These are phyloP conservation scores for Bolboschoenus planiculmis DNA, from an alignment of 176 grass and related monocot genomes.

Conservation along the genomic window DNA sequence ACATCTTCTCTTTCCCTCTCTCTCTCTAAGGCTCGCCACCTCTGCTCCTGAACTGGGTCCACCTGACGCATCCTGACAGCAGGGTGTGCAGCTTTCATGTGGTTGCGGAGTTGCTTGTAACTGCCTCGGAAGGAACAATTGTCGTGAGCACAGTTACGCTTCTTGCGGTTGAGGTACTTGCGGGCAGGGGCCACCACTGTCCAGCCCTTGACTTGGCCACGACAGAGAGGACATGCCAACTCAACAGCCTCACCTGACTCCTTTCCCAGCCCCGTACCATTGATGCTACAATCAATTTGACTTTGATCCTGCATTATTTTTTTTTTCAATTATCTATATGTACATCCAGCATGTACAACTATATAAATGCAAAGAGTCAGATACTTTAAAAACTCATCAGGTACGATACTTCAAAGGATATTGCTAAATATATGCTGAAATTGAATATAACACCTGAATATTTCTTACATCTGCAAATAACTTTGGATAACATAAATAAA, in stretches of 20 bases:
- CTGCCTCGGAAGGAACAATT: slow-evolving; percentile 53
- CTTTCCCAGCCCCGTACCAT: slow-evolving; percentile 2
- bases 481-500: background rate
- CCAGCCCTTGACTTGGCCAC: slow-evolving; percentile 76
- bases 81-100: slow-evolving; percentile 48
- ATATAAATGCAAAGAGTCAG: background rate
- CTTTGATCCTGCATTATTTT: slow-evolving; percentile 13
- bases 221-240: slow-evolving; percentile 72
- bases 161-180: slow-evolving; percentile 62
- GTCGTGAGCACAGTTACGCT: slow-evolving; percentile 55
- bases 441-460: background rate
- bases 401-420: background rate
- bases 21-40: slow-evolving; percentile 58
- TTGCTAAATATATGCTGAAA: background rate
- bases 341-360: background rate
- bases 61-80: slow-evolving; percentile 45
- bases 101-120: slow-evolving; percentile 59
- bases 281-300: slow-evolving; percentile 5
- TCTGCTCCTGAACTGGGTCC: slow-evolving; percentile 45
- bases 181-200: slow-evolving; percentile 60
- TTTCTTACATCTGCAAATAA: background rate
- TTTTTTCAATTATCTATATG: background rate
- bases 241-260: slow-evolving; percentile 35
- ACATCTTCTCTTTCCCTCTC: slow-evolving; percentile 69
- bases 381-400: background rate